A percentile compares a stretch with the other conserved stretches of the same genome.
Conservation (phyloP, 1,139 yeast genomes). For the Candida glucosophila region DNA sequence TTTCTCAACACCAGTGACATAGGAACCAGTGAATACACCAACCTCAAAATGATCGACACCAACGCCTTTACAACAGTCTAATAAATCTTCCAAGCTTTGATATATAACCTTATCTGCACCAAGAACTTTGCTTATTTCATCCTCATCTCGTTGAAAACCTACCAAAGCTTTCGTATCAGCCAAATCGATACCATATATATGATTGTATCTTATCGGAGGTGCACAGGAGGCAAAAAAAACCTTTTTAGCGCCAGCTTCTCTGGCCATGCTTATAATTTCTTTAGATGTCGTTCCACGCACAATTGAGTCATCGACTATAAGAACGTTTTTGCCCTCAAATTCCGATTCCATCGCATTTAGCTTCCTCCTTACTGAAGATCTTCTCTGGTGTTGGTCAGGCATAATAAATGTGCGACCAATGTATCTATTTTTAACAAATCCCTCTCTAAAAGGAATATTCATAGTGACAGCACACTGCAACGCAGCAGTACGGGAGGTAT, state of each 20-base stretch:
- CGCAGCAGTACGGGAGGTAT: conserved; percentile 92
- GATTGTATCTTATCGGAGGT: conserved; percentile 92
- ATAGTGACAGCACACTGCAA: conserved; percentile 81
- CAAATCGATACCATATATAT: conserved; percentile 92
- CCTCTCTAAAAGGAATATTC: conserved; percentile 85
- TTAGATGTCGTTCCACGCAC: conserved; percentile 96
- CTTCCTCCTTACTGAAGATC: conserved; percentile 89
- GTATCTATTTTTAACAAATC: conserved; percentile 91
- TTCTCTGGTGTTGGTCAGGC: conserved; percentile 96
- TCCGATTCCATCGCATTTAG: conserved; percentile 95
- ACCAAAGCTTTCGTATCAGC: conserved; percentile 94
- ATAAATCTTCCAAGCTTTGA: conserved; percentile 75
- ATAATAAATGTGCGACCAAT: conserved; percentile 96
- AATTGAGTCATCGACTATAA: conserved; percentile 92
- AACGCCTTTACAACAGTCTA: conserved; percentile 65
- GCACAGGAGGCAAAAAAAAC: conserved; percentile 97
- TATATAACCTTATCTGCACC: conserved; percentile 91
- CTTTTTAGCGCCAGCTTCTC: conserved; percentile 91
- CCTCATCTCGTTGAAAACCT: conserved; percentile 70
- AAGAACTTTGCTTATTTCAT: conserved; percentile 66
- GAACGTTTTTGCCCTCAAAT: conserved; percentile 76
- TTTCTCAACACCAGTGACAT: conserved; percentile 87
- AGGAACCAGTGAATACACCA: conserved; percentile 95
- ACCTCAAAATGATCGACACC: conserved; percentile 68
- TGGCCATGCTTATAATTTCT: conserved; percentile 95